phyloP scores from a whole-genome alignment of 2,329 filamentous ascomycete genomes.

The Zymoseptoria brevis region DNA sequence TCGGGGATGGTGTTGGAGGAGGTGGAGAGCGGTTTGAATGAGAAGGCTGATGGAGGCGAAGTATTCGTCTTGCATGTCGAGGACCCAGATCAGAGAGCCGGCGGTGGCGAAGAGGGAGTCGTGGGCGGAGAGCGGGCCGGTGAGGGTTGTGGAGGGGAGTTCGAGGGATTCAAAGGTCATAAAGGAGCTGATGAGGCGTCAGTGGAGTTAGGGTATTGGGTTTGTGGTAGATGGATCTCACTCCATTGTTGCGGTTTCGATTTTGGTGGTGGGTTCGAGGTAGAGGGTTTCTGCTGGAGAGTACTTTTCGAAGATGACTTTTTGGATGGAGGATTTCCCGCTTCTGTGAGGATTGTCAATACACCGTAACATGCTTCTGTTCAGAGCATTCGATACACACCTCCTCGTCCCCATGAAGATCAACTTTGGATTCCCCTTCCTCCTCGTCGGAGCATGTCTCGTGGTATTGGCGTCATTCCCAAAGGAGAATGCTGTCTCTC shows the following conservation, averaged over 20 bases:
- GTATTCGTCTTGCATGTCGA: conserved; percentile 97
- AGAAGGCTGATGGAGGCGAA: conserved; percentile 81
- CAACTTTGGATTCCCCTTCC: conserved; percentile 54
- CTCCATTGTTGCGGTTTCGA: conserved; percentile 94
- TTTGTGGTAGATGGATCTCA: conserved; percentile 42
- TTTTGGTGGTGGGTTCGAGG: conserved; percentile 85
- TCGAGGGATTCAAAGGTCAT: conserved; percentile 99
- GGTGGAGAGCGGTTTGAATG: conserved; percentile 79
- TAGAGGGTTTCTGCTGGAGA: conserved; percentile 93
- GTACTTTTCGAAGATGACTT: conserved; percentile 98
- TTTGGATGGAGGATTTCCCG: conserved; percentile 96
- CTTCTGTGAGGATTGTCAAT: conserved; percentile 52
- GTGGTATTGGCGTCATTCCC: conserved; percentile 8
- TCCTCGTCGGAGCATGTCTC: conserved; percentile 13
- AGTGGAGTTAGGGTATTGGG: not conserved
- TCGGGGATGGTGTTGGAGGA: conserved; percentile 80
- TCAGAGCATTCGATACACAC: conserved; percentile 44
- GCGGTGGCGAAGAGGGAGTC: conserved; percentile 91
- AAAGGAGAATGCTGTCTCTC: conserved; percentile 9
- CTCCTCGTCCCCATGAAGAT: conserved; percentile 92
- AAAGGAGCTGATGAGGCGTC: conserved; percentile 60
- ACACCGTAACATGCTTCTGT: not conserved
- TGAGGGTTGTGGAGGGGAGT: conserved; percentile 90
- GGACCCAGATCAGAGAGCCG: conserved; percentile 94
- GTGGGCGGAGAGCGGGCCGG: conserved; percentile 81